Percentiles rank a stretch among this genome's conserved stretches.
Conservation (phyloP, 176 grass and related monocot species). For the Cenchrus purpureus region DNA sequence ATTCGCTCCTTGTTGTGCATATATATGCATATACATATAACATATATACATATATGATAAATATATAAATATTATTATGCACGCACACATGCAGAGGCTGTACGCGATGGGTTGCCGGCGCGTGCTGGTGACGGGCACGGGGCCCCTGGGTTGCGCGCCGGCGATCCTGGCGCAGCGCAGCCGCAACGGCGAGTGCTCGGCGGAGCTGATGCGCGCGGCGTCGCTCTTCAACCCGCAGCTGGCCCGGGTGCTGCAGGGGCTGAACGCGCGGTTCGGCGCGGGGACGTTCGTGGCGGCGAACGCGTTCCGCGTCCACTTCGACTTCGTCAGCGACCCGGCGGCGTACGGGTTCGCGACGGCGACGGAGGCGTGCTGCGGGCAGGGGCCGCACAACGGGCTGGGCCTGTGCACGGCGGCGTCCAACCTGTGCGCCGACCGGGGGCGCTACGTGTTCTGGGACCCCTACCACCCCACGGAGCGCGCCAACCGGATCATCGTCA, state of each 20-base stretch:
- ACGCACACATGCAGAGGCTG: slow-evolving; percentile 50
- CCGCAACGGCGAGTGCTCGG: slow-evolving; percentile 53
- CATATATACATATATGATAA: neutral
- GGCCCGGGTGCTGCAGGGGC: slow-evolving; percentile 43
- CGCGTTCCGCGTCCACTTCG: slow-evolving; percentile 80
- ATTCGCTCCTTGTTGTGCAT: too few relatives aligned
- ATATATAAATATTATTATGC: neutral
- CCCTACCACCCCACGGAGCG: slow-evolving; percentile 90
- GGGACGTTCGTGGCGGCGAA: slow-evolving; percentile 75
- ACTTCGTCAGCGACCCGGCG: slow-evolving; percentile 75
- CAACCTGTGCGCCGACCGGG: slow-evolving; percentile 64
- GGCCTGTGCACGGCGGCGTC: slow-evolving; percentile 74
- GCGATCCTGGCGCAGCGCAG: slow-evolving; percentile 67
- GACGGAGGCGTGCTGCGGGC: slow-evolving; percentile 87
- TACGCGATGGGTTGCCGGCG: slow-evolving; percentile 61
- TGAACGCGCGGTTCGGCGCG: slow-evolving; percentile 58
- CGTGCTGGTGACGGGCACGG: slow-evolving; percentile 89
- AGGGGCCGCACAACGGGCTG: slow-evolving; percentile 86
- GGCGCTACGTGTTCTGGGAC: slow-evolving; percentile 85
- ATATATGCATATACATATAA: neutral
- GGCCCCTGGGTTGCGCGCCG: slow-evolving; percentile 88
- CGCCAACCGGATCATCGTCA: slow-evolving; percentile 86
- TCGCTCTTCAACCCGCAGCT: slow-evolving; percentile 89
- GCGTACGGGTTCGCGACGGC: slow-evolving; percentile 61
- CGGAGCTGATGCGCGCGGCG: slow-evolving; percentile 74